A percentile compares a stretch with the other conserved stretches of the same genome.
Conservation (phyloP, 345 rosid genomes). For the Bruguiera gymnorhiza region DNA sequence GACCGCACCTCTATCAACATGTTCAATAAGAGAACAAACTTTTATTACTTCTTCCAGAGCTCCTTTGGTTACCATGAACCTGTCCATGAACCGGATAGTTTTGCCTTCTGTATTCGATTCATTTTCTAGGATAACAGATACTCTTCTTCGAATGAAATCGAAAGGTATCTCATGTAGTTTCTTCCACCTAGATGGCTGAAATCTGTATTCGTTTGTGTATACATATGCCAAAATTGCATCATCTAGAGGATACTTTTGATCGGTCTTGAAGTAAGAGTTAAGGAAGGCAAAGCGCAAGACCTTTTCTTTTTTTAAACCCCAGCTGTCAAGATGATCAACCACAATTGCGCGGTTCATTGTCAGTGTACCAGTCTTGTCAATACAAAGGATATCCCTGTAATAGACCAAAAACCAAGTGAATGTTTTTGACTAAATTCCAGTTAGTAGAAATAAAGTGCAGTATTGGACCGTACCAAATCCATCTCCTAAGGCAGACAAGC, state of each 20-base stretch:
- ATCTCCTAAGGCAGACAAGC: no score
- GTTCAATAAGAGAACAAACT: slow-evolving; percentile 54
- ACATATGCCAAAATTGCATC: slow-evolving; percentile 68
- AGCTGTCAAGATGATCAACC: slow-evolving; percentile 52
- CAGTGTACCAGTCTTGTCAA: slow-evolving; percentile 77
- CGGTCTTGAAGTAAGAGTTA: slow-evolving; percentile 68
- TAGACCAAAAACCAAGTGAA: neutral
- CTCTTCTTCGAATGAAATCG: slow-evolving; percentile 57
- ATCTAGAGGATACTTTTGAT: slow-evolving; percentile 72
- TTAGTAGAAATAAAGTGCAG: no score
- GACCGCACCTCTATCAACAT: slow-evolving; percentile 26
- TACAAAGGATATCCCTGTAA: slow-evolving; percentile 61
- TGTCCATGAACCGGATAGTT: slow-evolving; percentile 18
- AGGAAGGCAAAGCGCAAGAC: slow-evolving; percentile 61
- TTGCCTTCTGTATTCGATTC: slow-evolving; percentile 27
- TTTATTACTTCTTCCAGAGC: slow-evolving; percentile 66
- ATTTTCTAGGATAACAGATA: slow-evolving; percentile 50
- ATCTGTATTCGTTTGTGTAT: slow-evolving; percentile 57
- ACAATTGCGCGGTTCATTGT: slow-evolving; percentile 64
- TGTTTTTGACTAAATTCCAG: neutral
- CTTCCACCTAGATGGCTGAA: slow-evolving; percentile 61
- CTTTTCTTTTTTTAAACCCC: slow-evolving; percentile 46
- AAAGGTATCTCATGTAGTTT: slow-evolving; percentile 68
- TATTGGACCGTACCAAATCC: no score
- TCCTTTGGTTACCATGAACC: slow-evolving; percentile 56